phyloP scores from a whole-genome alignment of 768 basidiomycete species.

The Cantharellus cinnabarinus region DNA sequence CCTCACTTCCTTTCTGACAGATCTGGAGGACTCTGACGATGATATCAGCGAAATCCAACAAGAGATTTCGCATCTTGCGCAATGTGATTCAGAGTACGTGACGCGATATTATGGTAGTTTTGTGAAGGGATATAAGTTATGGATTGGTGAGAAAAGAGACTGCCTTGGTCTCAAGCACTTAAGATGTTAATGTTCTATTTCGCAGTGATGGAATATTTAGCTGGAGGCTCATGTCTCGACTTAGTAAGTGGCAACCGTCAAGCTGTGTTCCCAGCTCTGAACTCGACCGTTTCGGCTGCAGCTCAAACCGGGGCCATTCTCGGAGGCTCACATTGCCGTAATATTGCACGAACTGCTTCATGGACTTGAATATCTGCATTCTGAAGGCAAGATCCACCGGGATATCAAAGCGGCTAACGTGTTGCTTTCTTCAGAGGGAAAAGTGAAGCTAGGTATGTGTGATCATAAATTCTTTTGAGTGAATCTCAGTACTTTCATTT shows the following conservation, averaged over 20 bases:
- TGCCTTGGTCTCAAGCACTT: constrained; percentile 4
- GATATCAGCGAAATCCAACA: constrained; percentile 98
- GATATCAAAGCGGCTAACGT: constrained; percentile 99
- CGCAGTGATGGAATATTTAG: constrained; percentile 87
- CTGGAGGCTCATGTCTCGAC: constrained; percentile 95
- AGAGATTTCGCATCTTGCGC: constrained; percentile 89
- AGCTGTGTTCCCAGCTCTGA: neutral
- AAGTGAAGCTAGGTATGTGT: constrained; percentile 56
- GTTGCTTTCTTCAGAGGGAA: constrained; percentile 71
- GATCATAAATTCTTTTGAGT: neutral
- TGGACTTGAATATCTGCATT: constrained; percentile 91
- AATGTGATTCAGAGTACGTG: constrained; percentile 91
- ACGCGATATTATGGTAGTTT: constrained; percentile 95
- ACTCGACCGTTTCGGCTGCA: constrained; percentile 8
- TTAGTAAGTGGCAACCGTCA: constrained; percentile 22
- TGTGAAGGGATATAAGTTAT: constrained; percentile 88
- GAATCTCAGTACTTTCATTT: neutral
- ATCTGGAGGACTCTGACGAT: constrained; percentile 94
- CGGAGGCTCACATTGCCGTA: constrained; percentile 86
- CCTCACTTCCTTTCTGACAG: constrained; percentile 21
- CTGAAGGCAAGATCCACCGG: constrained; percentile 88
- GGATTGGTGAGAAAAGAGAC: constrained; percentile 35
- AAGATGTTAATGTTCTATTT: neutral
- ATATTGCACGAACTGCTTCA: constrained; percentile 81
- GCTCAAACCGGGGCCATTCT: constrained; percentile 77